Conservation (phyloP, 352 stramenopile genomes). For the Albugo laibachii region DNA sequence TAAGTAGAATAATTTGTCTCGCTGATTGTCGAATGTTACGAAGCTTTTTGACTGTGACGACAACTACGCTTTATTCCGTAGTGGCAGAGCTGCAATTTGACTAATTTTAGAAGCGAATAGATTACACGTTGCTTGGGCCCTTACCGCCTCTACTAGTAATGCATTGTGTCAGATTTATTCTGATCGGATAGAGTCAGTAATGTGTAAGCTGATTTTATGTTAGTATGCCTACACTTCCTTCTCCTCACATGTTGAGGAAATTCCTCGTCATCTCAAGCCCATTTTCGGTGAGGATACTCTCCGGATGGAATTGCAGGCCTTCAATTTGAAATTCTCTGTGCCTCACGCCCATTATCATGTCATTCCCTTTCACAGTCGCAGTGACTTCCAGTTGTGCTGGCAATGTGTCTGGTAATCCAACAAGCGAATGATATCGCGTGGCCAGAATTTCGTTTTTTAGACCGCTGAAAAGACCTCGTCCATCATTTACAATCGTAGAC, state of each 20-base stretch:
- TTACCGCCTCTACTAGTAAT: not conserved
- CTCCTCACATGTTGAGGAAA: conserved; percentile 66
- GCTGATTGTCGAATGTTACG: too few species aligned
- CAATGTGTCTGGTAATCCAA: conserved; percentile 61
- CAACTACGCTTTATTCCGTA: too few species aligned
- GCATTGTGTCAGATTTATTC: not conserved
- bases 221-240: not conserved
- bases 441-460: conserved; percentile 60
- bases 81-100: not conserved
- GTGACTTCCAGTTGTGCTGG: conserved; percentile 61
- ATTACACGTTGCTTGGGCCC: not conserved
- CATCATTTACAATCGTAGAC: conserved; percentile 65
- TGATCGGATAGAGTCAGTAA: not conserved
- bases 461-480: conserved; percentile 68
- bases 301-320: conserved; percentile 77
- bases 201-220: not conserved
- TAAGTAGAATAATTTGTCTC: too few species aligned
- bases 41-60: too few species aligned
- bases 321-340: conserved; percentile 77
- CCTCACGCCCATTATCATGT: conserved; percentile 81
- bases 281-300: conserved; percentile 72
- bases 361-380: conserved; percentile 51
- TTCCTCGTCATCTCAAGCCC: conserved; percentile 73
- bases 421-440: conserved; percentile 78
- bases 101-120: not conserved